Base-by-base conservation (phyloP, 805 yeast species). In the Blastobotrys peoriensis region DNA sequence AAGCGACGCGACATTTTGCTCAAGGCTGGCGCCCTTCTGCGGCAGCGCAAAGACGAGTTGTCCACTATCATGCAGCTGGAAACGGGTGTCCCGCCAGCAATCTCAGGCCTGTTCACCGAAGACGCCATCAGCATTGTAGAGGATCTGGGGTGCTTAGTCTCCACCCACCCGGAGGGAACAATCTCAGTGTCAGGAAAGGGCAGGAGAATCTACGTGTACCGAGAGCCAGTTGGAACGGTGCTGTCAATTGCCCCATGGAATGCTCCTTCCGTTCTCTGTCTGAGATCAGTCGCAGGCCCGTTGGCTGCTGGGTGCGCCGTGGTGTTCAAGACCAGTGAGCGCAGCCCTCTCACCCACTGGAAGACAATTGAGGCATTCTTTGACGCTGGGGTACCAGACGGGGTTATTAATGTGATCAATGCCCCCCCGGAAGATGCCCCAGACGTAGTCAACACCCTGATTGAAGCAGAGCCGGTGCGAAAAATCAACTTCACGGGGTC, bases 161-260 rank as follows among this genome's bases (percentile, higher is more conserved):
- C 83, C 65, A 62, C 81, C 44, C 69, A 66, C 50, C 89, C 89
- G 57, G 56, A 60, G 30, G 65, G n/a, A n/a, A n/a, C 73, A 48
- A 61, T 79, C 46, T 63, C 76, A 36, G 80, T 79, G 59, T 76
- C 87, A 25, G 88, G 86, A 51, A 63, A 67, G 49, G 62, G 75
- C 44, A 81, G 82, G 63, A 75, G 81, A 60, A 74, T 73, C 53
- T 80, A 79, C 66, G 75, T 85, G 45, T 73, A 76, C 63, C 77
- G 81, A 64, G 93, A 85, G 67, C 94, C 95, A 53, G 67, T 84
- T 58, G 95, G 94, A 64, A 89, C 84, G 43, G 83, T 88, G 66
- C 88, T 89, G 50, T 86, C 83, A 61, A 83, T 86, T 56, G 83
- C 83, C 53, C 93, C 95, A 54, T 85, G 93, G 91, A 85, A 85